phyloP scores from a whole-genome alignment of 345 rosid genomes.

The Eucalyptus regnans region DNA sequence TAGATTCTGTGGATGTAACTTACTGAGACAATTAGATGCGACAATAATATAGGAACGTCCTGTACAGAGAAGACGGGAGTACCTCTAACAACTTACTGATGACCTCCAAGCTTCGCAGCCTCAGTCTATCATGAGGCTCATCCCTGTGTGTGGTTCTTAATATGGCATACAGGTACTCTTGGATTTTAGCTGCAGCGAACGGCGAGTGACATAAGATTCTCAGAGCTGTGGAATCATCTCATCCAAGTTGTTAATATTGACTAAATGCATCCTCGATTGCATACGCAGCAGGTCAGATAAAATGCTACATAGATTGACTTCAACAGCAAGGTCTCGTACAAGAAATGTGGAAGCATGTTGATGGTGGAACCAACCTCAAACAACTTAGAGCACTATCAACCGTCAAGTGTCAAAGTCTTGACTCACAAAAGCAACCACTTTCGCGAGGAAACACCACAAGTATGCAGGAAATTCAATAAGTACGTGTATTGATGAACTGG shows the following conservation, averaged over 20 bases:
- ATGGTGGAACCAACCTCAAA: not conserved
- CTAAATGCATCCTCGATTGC: not conserved
- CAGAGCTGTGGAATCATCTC: not conserved
- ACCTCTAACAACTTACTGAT: conserved; percentile 55
- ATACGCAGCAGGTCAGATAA: not conserved
- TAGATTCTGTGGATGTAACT: not conserved
- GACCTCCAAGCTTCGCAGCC: conserved; percentile 52
- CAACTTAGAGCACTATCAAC: not conserved
- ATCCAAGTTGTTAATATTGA: not conserved
- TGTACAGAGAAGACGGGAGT: not conserved
- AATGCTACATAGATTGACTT: not conserved
- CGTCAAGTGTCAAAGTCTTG: not conserved
- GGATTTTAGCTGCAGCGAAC: conserved; percentile 29
- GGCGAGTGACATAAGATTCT: not conserved
- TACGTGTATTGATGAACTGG: not conserved
- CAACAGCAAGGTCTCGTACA: not conserved
- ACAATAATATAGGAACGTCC: not conserved
- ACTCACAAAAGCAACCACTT: not conserved
- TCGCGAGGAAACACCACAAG: not conserved
- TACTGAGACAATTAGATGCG: not conserved
- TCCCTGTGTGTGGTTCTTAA: conserved; percentile 13
- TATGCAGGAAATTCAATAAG: not conserved
- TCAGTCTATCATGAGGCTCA: conserved; percentile 30
- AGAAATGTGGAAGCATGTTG: not conserved
- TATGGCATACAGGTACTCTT: conserved; percentile 35